phyloP scores from a whole-genome alignment of 208 protist species.

The Tritrichomonas musculus region DNA sequence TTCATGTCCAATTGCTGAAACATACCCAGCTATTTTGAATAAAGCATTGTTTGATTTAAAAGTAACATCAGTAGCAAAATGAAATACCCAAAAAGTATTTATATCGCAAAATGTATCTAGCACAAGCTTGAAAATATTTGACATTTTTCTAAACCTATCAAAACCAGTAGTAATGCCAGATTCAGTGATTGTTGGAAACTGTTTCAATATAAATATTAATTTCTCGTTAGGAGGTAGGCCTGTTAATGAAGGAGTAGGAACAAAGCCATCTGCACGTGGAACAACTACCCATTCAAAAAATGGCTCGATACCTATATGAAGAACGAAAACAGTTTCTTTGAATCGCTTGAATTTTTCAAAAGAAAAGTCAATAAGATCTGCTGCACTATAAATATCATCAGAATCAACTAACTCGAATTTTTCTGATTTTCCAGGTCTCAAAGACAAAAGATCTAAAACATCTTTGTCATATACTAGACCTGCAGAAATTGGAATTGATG shows the following conservation, averaged over 20 bases:
- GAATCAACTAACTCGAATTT: too few relatives aligned
- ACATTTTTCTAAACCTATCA: background rate
- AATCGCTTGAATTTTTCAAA: too few relatives aligned
- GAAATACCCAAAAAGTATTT: background rate
- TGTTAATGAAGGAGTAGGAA: background rate
- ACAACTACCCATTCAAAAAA: background rate
- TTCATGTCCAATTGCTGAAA: background rate
- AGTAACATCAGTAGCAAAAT: background rate
- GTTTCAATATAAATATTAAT: background rate
- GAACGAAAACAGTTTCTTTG: background rate
- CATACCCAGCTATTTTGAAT: background rate
- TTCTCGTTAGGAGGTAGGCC: background rate
- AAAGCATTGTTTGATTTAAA: background rate
- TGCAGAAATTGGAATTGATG: too few relatives aligned
- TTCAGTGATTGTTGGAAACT: background rate
- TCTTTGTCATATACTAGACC: too few relatives aligned
- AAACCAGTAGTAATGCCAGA: background rate
- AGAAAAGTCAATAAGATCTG: too few relatives aligned
- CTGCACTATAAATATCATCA: too few relatives aligned
- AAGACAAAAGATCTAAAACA: too few relatives aligned
- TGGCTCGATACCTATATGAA: background rate
- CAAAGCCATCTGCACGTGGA: background rate
- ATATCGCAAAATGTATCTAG: background rate
- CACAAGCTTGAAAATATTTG: background rate
- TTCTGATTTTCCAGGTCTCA: too few relatives aligned